phyloP scores from a whole-genome alignment of 768 basidiomycete genomes.

The Amanita brunnescens region DNA sequence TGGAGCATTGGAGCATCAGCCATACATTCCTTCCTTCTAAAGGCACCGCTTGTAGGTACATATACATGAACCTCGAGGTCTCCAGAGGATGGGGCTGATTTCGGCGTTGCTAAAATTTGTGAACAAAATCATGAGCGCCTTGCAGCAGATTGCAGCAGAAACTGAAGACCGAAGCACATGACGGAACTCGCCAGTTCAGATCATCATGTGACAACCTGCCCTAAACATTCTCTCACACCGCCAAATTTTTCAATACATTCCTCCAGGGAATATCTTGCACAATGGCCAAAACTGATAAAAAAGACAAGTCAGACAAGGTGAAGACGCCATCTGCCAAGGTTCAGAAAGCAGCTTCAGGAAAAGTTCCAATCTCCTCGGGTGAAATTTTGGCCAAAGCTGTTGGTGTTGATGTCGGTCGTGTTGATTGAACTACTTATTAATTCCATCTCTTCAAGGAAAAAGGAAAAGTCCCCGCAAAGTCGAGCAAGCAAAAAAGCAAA shows the following conservation, averaged over 20 bases:
- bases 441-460: constrained; percentile 8
- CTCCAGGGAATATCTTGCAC: constrained; percentile 12
- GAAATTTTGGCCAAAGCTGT: constrained; percentile 20
- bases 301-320: constrained; percentile 27
- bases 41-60: no score
- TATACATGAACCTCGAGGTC: no score
- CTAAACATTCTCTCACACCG: constrained; percentile 19
- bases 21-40: no score
- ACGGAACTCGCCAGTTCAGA: no score
- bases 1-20: no score
- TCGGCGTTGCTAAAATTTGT: no score
- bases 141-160: no score
- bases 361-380: constrained; percentile 15
- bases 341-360: constrained; percentile 6
- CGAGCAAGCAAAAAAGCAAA: constrained; percentile 18
- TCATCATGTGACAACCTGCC: constrained; percentile 23
- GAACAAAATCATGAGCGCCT: no score
- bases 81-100: no score
- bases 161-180: no score
- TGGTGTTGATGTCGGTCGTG: neutral
- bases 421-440: neutral
- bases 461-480: constrained; percentile 9
- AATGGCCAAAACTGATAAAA: constrained; percentile 46
- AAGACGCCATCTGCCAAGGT: constrained; percentile 20
- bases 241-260: constrained; percentile 10